A percentile compares a stretch with the other conserved stretches of the same genome.
Conservation (phyloP, 441 rosid genomes). For the Isatis lusitanica region DNA sequence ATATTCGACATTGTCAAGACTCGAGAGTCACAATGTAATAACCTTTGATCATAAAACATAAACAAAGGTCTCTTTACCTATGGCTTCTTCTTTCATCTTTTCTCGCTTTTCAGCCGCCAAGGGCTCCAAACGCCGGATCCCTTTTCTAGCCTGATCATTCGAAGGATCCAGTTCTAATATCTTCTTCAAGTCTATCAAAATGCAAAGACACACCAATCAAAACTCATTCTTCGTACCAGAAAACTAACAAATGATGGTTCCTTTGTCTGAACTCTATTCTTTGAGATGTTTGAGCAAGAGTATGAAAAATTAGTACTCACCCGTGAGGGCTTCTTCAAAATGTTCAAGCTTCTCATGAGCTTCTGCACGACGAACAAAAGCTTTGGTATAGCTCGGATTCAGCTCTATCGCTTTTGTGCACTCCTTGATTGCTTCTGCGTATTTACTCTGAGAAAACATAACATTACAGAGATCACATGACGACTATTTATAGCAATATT, state of each 20-base stretch:
- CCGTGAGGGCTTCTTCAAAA: constrained; percentile 77
- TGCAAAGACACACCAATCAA: neutral
- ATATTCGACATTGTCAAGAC: neutral
- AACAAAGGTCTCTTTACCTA: constrained; percentile 45
- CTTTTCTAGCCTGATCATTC: constrained; percentile 60
- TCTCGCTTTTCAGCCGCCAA: constrained; percentile 73
- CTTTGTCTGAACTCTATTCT: no score
- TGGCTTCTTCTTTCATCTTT: constrained; percentile 95
- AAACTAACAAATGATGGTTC: neutral
- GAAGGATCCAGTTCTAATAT: constrained; percentile 75
- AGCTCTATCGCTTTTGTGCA: constrained; percentile 71
- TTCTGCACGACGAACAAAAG: constrained; percentile 67
- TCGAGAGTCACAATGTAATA: neutral
- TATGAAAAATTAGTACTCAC: constrained; percentile 36
- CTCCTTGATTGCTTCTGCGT: constrained; percentile 77
- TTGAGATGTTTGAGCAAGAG: no score
- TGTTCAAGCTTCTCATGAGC: constrained; percentile 84
- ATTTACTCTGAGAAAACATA: constrained; percentile 51
- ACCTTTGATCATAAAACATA: neutral
- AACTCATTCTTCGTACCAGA: neutral
- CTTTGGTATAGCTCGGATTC: constrained; percentile 71
- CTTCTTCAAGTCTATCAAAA: constrained; percentile 67
- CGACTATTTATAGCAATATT: neutral
- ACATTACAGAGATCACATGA: constrained; percentile 1
- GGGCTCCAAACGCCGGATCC: constrained; percentile 65